phyloP scores from a whole-genome alignment of 2,329 filamentous ascomycete species.

The Sclerotinia minor region DNA sequence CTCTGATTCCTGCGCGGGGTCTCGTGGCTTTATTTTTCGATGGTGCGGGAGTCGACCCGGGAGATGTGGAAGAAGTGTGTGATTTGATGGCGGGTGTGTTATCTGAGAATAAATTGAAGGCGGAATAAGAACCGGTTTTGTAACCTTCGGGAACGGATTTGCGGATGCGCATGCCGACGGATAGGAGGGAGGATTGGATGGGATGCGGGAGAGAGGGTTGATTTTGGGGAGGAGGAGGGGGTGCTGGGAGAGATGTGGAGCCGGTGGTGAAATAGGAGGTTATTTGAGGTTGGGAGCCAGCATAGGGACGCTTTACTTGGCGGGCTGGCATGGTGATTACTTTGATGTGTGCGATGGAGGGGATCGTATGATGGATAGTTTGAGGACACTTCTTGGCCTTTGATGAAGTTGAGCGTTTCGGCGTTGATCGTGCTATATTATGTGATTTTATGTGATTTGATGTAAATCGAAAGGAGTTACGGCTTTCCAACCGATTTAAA shows the following conservation, averaged over 20 bases:
- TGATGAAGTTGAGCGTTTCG: not conserved
- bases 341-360: not conserved
- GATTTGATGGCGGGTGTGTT: conserved; percentile 5
- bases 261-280: conserved; percentile 58
- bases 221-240: conserved; percentile 45
- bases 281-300: conserved; percentile 58
- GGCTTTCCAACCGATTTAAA: not conserved
- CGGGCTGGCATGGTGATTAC: conserved; percentile 21
- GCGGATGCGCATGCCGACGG: conserved; percentile 89
- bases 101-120: conserved; percentile 55
- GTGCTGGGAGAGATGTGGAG: conserved; percentile 33
- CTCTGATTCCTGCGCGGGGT: conserved; percentile 45
- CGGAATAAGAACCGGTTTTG: conserved; percentile 65
- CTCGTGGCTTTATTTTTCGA: conserved; percentile 32
- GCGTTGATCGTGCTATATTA: not conserved
- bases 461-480: not conserved
- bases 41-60: conserved; percentile 38
- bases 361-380: not conserved
- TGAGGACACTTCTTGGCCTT: not conserved
- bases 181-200: conserved; percentile 79
- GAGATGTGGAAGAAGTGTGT: conserved; percentile 19
- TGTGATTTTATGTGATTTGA: not conserved
- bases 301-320: conserved; percentile 59
- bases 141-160: conserved; percentile 94
- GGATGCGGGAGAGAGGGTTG: conserved; percentile 46